A percentile compares a stretch with the other conserved stretches of the same genome.
Conservation (phyloP, 2,329 filamentous ascomycete genomes). For the Shiraia sp. region DNA sequence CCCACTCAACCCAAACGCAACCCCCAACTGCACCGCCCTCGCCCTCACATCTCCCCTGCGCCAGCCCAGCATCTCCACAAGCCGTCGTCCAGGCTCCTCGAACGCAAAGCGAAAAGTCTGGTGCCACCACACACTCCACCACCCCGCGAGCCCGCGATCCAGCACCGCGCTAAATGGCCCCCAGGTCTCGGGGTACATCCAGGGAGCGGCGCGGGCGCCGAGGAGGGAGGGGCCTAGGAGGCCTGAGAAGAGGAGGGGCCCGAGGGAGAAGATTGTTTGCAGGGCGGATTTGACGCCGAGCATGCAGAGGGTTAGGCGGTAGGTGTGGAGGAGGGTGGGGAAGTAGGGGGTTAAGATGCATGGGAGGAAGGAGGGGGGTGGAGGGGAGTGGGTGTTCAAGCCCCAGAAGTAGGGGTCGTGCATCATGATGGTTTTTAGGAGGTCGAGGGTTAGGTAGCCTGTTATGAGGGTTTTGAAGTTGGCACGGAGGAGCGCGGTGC, state of each 20-base stretch:
- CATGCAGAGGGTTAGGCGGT: slow-evolving; percentile 62
- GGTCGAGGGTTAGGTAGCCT: slow-evolving; percentile 70
- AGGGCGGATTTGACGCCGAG: slow-evolving; percentile 64
- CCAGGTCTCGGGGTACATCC: slow-evolving; percentile 65
- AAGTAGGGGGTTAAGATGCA: slow-evolving; percentile 47
- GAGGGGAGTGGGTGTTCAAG: slow-evolving; percentile 50
- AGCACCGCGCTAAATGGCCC: slow-evolving; percentile 59
- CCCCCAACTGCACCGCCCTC: slow-evolving; percentile 47
- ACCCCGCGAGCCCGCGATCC: slow-evolving; percentile 74
- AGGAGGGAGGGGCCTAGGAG: slow-evolving; percentile 62
- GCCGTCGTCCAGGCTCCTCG: slow-evolving; percentile 59
- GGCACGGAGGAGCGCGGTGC: slow-evolving; percentile 37
- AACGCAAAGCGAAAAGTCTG: slow-evolving; percentile 82
- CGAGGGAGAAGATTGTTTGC: slow-evolving; percentile 61
- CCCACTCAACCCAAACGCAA: slow-evolving; percentile 69
- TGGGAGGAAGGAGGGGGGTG: slow-evolving; percentile 50
- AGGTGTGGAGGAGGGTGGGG: slow-evolving; percentile 53
- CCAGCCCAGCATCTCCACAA: slow-evolving; percentile 42
- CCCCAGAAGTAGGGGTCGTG: slow-evolving; percentile 78
- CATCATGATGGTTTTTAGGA: slow-evolving; percentile 69
- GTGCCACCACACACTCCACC: slow-evolving; percentile 90
- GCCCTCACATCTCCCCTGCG: slow-evolving; percentile 41
- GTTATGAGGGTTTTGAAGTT: slow-evolving; percentile 51
- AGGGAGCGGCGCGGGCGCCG: slow-evolving; percentile 63
- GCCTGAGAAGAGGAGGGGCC: slow-evolving; percentile 64